phyloP scores from a whole-genome alignment of 2,329 filamentous ascomycete species.

The Aspergillus thermomutatus region DNA sequence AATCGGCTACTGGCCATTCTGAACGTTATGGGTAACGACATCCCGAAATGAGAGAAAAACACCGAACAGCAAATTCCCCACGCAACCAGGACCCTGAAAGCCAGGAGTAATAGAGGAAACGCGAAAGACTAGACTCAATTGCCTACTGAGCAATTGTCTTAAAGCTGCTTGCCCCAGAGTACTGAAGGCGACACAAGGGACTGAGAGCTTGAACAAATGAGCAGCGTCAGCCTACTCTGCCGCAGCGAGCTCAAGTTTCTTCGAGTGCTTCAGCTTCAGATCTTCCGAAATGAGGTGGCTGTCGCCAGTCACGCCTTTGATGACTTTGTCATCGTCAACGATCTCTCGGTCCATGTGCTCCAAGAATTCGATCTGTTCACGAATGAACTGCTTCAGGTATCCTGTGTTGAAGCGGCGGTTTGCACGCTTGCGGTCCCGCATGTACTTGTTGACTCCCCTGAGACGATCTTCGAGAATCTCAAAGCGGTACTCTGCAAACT shows the following conservation, averaged over 20 bases:
- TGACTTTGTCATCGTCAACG: slow-evolving; percentile 39
- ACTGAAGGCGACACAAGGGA: background rate
- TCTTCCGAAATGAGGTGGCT: slow-evolving; percentile 37
- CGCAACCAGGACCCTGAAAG: background rate
- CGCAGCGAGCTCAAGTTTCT: slow-evolving; percentile 20
- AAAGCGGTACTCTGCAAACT: slow-evolving; percentile 61
- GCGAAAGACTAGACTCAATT: background rate
- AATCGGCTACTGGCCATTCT: too few species aligned
- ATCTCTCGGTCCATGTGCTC: slow-evolving; percentile 41
- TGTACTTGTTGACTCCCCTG: slow-evolving; percentile 19
- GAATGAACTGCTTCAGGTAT: slow-evolving; percentile 25
- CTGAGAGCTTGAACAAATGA: background rate
- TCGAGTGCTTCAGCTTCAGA: slow-evolving; percentile 25
- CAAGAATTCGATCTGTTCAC: slow-evolving; percentile 26
- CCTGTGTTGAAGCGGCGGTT: slow-evolving; percentile 30
- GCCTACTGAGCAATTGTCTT: background rate
- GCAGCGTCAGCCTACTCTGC: slow-evolving; percentile 1
- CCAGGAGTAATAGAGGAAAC: too few species aligned
- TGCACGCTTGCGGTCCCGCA: slow-evolving; percentile 31
- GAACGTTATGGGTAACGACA: background rate
- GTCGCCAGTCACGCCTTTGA: slow-evolving; percentile 34
- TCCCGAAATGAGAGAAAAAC: background rate
- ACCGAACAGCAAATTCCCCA: background rate
- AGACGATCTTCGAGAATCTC: slow-evolving; percentile 61
- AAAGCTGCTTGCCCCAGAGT: background rate